These are phyloP conservation scores for Gigaspora rosea DNA, from an alignment of 192 early-diverging fungal genomes.

Conservation along the genomic window DNA sequence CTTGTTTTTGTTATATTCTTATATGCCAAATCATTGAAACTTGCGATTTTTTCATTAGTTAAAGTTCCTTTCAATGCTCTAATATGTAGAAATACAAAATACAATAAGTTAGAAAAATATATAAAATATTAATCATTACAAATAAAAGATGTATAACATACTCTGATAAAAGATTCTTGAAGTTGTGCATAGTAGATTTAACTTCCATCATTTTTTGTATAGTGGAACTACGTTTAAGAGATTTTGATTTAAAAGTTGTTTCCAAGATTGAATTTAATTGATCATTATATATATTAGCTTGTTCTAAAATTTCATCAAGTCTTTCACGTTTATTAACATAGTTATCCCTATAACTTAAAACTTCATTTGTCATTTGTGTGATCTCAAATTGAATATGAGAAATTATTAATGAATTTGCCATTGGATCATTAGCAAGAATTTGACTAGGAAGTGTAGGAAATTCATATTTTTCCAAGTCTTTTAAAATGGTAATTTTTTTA, in stretches of 20 bases:
- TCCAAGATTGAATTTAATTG: slow-evolving; percentile 21
- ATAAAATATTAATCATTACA: background rate
- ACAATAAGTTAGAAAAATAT: background rate
- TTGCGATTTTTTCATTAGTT: slow-evolving; percentile 44
- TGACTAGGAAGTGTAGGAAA: slow-evolving; percentile 1
- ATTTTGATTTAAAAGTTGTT: slow-evolving; percentile 19
- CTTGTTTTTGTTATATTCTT: slow-evolving; percentile 39
- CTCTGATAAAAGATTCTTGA: slow-evolving; percentile 29
- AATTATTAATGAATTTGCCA: background rate
- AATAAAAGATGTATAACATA: background rate
- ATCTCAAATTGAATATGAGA: slow-evolving; percentile 29
- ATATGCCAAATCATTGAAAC: slow-evolving; percentile 47
- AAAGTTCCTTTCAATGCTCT: slow-evolving; percentile 36
- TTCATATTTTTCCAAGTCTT: slow-evolving; percentile 7
- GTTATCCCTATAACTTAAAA: background rate
- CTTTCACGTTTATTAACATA: background rate
- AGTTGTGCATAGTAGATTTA: slow-evolving; percentile 1
- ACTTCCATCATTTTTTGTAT: slow-evolving; percentile 23
- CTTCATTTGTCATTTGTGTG: slow-evolving; percentile 23
- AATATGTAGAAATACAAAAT: background rate
- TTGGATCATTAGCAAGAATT: background rate
- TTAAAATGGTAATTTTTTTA: background rate
- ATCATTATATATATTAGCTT: slow-evolving; percentile 22
- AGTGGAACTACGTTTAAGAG: background rate
- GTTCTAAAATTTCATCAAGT: slow-evolving; percentile 9